Base-by-base conservation (phyloP, 129 eudicot genomes). In the Flaveria robusta region DNA sequence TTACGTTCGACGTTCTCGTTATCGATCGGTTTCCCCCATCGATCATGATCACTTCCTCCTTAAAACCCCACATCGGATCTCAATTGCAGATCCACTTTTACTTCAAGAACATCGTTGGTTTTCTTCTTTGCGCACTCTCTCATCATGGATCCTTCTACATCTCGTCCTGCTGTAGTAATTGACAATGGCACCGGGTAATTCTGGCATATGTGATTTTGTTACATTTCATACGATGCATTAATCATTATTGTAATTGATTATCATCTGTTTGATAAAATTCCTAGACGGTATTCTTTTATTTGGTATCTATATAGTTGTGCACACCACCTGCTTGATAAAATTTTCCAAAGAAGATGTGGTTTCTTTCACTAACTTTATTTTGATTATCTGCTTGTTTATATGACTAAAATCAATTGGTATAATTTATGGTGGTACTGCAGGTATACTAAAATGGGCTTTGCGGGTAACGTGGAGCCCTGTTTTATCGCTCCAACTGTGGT, bases 111-210 rank as follows among this genome's bases (percentile, higher is more conserved):
- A 51, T 31, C 63, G 16, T 66, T 22, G 12, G 9, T 45, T 76
- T 56, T 23, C 19, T 66, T 69, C 49, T 22, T 27, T 70, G 22
- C n/a, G 76, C 84, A 52, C 47, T 71, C 66, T 66, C 11, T 59
- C 65, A 60, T 27, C 46, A 94, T 94, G 99, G 97, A 94, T 80
- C 82, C 96, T 68, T 83, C 92, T 43, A 68, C 89, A 24, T 88
- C 99, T 71, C 96, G 97, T 64, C 99, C 96, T 37, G 97, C 99
- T 65, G 91, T 94, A 58, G 99, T 94, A 14, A 94, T 94, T 78
- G 99, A 94, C 71, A 94, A 89, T 27, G 99, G 99, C 78, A 94
- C 99, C 43, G 99, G 99, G 97, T 94, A 88, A 45, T 37, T n/a
- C 7, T 34, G 39, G 39, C 39, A 4, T 34, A 34, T 5, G 5